phyloP scores from a whole-genome alignment of 306 rosid species.

The Gleditsia sinensis region DNA sequence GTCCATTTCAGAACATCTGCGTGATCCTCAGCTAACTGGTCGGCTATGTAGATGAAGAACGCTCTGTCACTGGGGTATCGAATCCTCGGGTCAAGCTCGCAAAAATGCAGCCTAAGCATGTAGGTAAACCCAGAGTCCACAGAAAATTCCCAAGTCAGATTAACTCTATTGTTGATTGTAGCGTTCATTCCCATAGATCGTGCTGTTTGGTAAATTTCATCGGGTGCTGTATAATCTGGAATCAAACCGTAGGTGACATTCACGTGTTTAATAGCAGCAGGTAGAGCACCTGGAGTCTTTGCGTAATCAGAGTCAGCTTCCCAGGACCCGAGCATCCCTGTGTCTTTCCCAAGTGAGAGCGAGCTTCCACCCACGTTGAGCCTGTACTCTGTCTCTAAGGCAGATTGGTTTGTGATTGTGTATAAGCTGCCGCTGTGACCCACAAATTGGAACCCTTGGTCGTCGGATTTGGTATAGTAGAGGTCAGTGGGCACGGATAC shows the following conservation, averaged over 20 bases:
- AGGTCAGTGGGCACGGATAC: slow-evolving; percentile 56
- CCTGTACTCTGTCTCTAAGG: slow-evolving; percentile 38
- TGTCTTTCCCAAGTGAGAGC: background rate
- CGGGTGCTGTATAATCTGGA: slow-evolving; percentile 43
- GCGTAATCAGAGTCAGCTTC: background rate
- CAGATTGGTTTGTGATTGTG: background rate
- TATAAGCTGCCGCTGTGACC: background rate
- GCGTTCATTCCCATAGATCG: slow-evolving; percentile 30
- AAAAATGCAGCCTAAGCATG: slow-evolving; percentile 49
- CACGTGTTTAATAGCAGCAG: fast-evolving
- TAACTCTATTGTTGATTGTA: background rate
- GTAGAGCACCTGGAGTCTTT: background rate
- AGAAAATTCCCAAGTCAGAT: slow-evolving; percentile 33
- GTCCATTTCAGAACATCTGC: background rate
- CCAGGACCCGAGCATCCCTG: slow-evolving; percentile 43
- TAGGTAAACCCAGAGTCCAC: slow-evolving; percentile 35
- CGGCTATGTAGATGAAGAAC: slow-evolving; percentile 26
- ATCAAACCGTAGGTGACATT: background rate
- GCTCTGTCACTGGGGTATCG: background rate
- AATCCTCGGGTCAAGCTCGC: slow-evolving; percentile 46
- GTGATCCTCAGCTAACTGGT: background rate
- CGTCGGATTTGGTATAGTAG: slow-evolving; percentile 29
- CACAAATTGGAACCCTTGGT: background rate
- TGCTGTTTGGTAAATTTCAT: slow-evolving; percentile 14
- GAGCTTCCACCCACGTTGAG: slow-evolving; percentile 21